phyloP scores from a whole-genome alignment of 176 grass and related monocot genomes.

The Bonia amplexicaulis region DNA sequence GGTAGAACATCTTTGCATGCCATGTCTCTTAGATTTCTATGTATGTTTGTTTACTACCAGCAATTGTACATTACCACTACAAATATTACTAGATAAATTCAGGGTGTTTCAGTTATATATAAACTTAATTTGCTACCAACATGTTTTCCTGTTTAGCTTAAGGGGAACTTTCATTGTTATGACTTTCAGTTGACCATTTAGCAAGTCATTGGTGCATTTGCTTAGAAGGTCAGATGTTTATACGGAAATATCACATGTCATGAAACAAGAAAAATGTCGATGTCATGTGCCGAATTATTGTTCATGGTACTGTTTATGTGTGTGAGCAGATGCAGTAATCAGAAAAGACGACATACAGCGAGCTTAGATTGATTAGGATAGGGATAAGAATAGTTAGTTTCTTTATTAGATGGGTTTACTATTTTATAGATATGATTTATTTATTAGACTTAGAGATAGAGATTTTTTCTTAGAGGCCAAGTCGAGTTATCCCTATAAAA shows the following conservation, averaged over 20 bases:
- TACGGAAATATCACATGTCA: not conserved
- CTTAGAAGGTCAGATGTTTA: not conserved
- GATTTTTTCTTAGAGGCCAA: too few species aligned
- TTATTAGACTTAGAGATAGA: too few species aligned
- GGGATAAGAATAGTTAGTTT: too few species aligned
- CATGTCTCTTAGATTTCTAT: not conserved
- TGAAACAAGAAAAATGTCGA: not conserved
- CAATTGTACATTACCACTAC: not conserved
- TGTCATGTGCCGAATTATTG: too few species aligned
- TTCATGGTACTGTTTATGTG: too few species aligned
- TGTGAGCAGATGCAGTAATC: too few species aligned
- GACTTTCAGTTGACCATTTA: not conserved
- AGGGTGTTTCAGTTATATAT: not conserved
- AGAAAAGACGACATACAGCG: too few species aligned
- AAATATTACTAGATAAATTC: not conserved
- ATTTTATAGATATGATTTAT: too few species aligned
- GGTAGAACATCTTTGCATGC: slow-evolving; percentile 34
- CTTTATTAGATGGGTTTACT: too few species aligned
- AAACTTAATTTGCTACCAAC: not conserved
- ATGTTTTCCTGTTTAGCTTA: not conserved
- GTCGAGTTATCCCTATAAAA: too few species aligned
- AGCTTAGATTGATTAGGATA: too few species aligned
- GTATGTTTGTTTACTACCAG: not conserved
- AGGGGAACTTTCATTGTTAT: not conserved
- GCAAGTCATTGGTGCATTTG: slow-evolving; percentile 1